Conservation (phyloP, 139 green algal species). For the Micromonas pusilla region DNA sequence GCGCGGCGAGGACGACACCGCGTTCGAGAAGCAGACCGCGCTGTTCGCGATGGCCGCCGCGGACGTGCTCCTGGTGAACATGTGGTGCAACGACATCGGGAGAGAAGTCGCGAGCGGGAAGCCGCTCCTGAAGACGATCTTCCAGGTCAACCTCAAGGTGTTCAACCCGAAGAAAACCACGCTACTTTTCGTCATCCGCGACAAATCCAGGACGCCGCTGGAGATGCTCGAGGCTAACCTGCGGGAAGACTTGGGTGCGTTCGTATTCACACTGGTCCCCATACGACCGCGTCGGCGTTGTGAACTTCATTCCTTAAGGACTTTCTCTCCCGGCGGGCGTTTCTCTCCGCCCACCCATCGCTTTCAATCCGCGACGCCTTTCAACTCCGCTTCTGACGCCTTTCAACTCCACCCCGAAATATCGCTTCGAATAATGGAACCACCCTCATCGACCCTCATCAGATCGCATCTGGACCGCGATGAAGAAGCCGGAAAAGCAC, state of each 20-base stretch:
- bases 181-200: constrained; percentile 97
- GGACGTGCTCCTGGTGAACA: constrained; percentile 94
- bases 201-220: constrained; percentile 83
- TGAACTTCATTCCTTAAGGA: too few species aligned
- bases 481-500: constrained; percentile 80
- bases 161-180: constrained; percentile 72
- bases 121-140: constrained; percentile 92
- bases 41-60: constrained; percentile 90
- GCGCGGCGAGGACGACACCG: constrained; percentile 94
- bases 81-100: constrained; percentile 97
- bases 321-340: too few species aligned
- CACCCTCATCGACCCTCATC: background rate
- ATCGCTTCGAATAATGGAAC: background rate
- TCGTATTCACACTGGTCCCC: too few species aligned
- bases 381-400: too few species aligned
- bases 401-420: too few species aligned
- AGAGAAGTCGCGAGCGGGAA: constrained; percentile 91
- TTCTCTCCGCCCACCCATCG: too few species aligned
- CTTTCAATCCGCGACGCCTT: too few species aligned
- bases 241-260: background rate
- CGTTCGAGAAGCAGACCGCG: constrained; percentile 92
- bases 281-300: too few species aligned
- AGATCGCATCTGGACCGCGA: constrained; percentile 76
- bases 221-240: constrained; percentile 32
- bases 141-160: constrained; percentile 96